Base-by-base conservation (phyloP, 176 grass and related monocot genomes). In the Oryza punctata region DNA sequence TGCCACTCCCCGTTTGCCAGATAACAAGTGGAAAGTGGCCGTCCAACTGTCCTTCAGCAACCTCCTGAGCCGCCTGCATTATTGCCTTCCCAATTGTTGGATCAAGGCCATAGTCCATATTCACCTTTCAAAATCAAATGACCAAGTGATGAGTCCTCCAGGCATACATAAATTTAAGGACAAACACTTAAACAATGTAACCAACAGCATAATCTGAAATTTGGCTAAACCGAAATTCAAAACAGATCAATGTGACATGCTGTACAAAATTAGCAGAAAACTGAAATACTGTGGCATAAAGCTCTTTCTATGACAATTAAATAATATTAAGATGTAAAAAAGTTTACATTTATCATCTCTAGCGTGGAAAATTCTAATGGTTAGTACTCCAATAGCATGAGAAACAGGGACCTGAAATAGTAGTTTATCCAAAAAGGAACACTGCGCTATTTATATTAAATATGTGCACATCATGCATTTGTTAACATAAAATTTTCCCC, bases 1-100 rank as follows among this genome's bases (percentile, higher is more conserved):
- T 98, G 33, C 96, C 96, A 50, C 96, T 98, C 38, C 96, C 96
- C 81, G 96, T 99, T 87, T 99, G 96, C 96, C 93, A 99, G 70
- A 99, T 96, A 73, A 99, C 96, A 74, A 99, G 96, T 12, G 91
- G 96, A 75, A 99, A 99, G 72, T 99, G 93, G 66, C 96, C 93
- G 46, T 94, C 85, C 65, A 96, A 85, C 83, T 96, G 87, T 66
- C 96, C 96, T 29, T 96, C 93, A 25, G 96, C 81, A 11, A 96
- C 96, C 85, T 98, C 93, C 76, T 96, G 82, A 69, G 96, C 93
- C 38, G 91, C 96, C 74, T 96, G 93, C 70, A 92, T 90, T 76
- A 99, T 85, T 79, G 91, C 96, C 68, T 94, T 90, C 14, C 90
- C 96, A 77, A 96, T 91, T 70, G 77, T 87, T 44, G 91, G 93